Conservation (phyloP, 257 asterid genomes). For the Oldenlandia corymbosa region DNA sequence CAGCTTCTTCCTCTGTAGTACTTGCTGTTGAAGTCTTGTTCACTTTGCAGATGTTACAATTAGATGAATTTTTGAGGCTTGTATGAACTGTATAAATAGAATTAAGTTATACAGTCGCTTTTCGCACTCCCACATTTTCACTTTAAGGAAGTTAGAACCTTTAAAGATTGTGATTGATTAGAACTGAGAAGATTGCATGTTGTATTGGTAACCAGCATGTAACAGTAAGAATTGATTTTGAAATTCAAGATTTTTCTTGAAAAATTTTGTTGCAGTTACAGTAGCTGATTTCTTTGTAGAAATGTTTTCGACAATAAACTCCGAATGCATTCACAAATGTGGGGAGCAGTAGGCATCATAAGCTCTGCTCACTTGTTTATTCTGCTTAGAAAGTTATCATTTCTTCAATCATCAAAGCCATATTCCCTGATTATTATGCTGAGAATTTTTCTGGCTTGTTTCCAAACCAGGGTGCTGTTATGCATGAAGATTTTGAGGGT, state of each 20-base stretch:
- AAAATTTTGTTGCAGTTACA: not conserved
- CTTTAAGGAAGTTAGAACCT: too few species aligned
- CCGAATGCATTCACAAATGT: not conserved
- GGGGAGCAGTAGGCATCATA: too few species aligned
- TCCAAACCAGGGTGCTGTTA: conserved; percentile 57
- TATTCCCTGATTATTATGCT: not conserved
- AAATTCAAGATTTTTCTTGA: not conserved
- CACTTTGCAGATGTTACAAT: too few species aligned
- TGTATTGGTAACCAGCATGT: too few species aligned
- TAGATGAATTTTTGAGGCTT: not conserved
- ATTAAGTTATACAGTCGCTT: too few species aligned
- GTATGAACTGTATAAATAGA: not conserved
- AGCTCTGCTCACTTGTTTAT: not conserved
- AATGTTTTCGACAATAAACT: not conserved
- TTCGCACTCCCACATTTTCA: too few species aligned
- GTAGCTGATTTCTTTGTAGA: not conserved
- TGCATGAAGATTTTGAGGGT: conserved; percentile 83
- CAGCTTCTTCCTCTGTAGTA: not conserved
- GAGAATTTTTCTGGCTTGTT: conserved; percentile 6
- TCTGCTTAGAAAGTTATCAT: not conserved
- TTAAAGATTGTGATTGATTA: conserved; percentile 1
- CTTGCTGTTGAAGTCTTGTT: not conserved
- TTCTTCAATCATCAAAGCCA: not conserved
- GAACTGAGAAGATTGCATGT: conserved; percentile 17
- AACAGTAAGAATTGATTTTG: too few species aligned